Evolutionary conservation across 306 rosid genomes (phyloP), one percentile per base, ranked within the genome.

Genomic region (Cercis canadensis): DNA sequence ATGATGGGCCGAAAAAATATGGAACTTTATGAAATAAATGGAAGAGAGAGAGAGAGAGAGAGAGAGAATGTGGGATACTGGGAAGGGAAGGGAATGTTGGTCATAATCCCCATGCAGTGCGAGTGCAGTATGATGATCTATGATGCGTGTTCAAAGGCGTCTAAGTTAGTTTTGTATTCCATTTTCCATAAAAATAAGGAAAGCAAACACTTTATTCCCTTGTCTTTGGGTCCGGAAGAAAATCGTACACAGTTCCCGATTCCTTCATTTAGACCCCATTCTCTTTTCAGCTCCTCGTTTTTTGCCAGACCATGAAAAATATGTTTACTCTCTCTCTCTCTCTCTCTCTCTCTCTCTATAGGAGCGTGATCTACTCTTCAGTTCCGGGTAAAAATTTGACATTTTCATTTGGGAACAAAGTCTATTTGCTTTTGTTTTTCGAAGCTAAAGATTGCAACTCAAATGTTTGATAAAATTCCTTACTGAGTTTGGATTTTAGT

Each of bases 191-290:
- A 73, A 82, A 75, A 78, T 45, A 37, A 17, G 78, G 12, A 52
- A 50, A 64, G 37, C 31, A 62, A 66, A 71, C 77, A 68, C 95
- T 88, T 89, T 90, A 87, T 82, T 87, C 87, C 82, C 76, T 60
- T 78, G 80, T 81, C 83, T 65, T 81, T 87, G 90, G 83, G 85
- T 89, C 81, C 78, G 72, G 79, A 87, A 79, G 93, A 82, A 85
- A 87, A 86, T 79, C 79, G 88, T 86, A 84, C 92, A 81, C 87
- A 81, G 83, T 89, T 86, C 88, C 83, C 87, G 67, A 89, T 84
- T 87, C 82, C 87, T 78, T 84, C 45, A 77, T 60, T 49, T 58
- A 82, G 83, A 70, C 86, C 91, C 87, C 86, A 60, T 85, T 83
- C 82, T 89, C 88, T 78, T 87, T 87, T 87, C 85, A 80, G 87